Base-by-base conservation (phyloP, 1,284 basidiomycete species). In the Cryptococcus sp. region DNA sequence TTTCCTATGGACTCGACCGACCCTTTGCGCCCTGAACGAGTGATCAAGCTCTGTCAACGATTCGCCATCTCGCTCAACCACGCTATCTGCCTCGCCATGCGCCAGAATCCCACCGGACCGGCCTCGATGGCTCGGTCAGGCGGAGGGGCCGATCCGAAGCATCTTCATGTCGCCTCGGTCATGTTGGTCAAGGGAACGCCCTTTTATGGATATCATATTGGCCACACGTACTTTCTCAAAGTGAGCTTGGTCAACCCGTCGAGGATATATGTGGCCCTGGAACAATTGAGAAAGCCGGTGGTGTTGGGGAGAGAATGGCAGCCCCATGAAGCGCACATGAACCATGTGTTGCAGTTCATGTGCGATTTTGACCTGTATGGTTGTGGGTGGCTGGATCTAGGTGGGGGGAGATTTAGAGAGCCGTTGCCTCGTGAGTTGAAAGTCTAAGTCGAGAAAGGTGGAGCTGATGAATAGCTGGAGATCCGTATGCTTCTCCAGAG, bases 361-460 rank as follows among this genome's bases (percentile, higher is more conserved):
- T 86, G 86, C 68, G 94, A 98, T 73, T 93, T 89, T 71, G 91
- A 91, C 52, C 77, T 98, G 31, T 95, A 92, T 63, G 94, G 94
- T 2, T 97, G 94, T 68, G 91, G 87, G 9, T 88, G 84, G 80
- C 77, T 97, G 42, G 83, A 94, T 50, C 60, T 81, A 3, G 71
- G 69, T 16, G 73, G 77, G 11, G 76, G 75, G 4, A 68, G 62
- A n/a, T 79, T 80, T 44, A 68, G 80, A 1, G 66, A 73, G 25
- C 77, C 75, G 5, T 57, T 78, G 1, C 77, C 78, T 4, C 74
- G 75, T 71, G 48, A 54, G 66, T 58, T 1, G n/a, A 35, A 19
- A 19, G 25, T 28, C n/a, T n/a, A n/a, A n/a, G n/a, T n/a, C n/a
- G n/a, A n/a, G n/a, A n/a, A n/a, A 19, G 21, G 22, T 7, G 10